These are phyloP conservation scores for Silybum marianum DNA, from an alignment of 129 eudicot genomes.

Conservation along the genomic window DNA sequence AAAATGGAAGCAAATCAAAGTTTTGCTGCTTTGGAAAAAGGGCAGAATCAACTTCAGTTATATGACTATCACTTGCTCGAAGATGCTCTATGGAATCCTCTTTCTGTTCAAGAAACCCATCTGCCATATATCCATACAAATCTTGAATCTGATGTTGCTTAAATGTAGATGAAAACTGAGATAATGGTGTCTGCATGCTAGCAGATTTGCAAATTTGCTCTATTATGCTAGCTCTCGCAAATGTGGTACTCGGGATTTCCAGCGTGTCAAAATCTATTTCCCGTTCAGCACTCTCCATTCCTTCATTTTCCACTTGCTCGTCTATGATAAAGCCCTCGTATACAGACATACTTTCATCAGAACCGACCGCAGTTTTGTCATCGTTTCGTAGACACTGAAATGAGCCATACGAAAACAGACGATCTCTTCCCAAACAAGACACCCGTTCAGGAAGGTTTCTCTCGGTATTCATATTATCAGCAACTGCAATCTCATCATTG, in stretches of 20 bases:
- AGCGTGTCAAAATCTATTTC: constrained; percentile 39
- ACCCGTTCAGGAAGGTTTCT: constrained; percentile 33
- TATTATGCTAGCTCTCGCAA: constrained; percentile 57
- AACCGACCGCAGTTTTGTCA: constrained; percentile 29
- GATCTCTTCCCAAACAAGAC: constrained; percentile 22
- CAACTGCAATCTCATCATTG: constrained; percentile 21
- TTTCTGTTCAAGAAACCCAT: constrained; percentile 52
- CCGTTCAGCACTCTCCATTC: constrained; percentile 35
- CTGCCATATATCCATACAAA: constrained; percentile 47
- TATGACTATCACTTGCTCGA: constrained; percentile 28
- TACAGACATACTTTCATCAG: constrained; percentile 63
- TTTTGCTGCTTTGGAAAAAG: constrained; percentile 36
- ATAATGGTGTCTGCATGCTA: constrained; percentile 52
- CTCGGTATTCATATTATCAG: constrained; percentile 32
- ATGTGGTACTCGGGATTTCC: constrained; percentile 42
- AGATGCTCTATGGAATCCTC: constrained; percentile 34
- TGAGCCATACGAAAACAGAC: constrained; percentile 17
- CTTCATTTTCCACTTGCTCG: constrained; percentile 38
- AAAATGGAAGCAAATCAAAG: constrained; percentile 48
- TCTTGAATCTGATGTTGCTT: constrained; percentile 33
- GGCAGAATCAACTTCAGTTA: constrained; percentile 35
- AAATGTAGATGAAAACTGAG: constrained; percentile 51
- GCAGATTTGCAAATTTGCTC: constrained; percentile 70
- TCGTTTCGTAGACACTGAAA: constrained; percentile 30
- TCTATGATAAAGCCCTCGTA: constrained; percentile 65